Evolutionary conservation across 2,329 filamentous ascomycete genomes (phyloP).

Genomic region (Penicillium sp.): DNA sequence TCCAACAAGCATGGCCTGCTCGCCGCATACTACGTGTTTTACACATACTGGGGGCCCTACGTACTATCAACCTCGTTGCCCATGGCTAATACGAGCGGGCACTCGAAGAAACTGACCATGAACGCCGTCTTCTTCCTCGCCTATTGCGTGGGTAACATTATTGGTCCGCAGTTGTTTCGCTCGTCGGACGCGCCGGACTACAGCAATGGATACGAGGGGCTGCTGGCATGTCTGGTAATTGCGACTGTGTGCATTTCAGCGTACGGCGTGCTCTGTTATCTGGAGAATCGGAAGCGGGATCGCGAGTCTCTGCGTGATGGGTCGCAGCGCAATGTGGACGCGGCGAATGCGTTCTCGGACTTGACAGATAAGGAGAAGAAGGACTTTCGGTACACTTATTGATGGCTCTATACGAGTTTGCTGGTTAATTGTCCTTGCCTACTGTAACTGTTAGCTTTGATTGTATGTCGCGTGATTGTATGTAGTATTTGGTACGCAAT

Average conservation of each 20-base stretch:
- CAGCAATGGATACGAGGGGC: conserved; percentile 21
- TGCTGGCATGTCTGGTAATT: conserved; percentile 19
- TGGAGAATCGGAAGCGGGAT: conserved; percentile 21
- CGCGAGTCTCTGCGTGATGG: conserved; percentile 11
- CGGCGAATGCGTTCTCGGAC: conserved; percentile 20
- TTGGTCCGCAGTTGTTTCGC: conserved; percentile 41
- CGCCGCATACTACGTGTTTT: too few species aligned
- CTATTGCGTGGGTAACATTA: conserved; percentile 38
- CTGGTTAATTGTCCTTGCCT: not conserved
- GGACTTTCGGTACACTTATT: conserved; percentile 23
- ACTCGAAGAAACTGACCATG: conserved; percentile 39
- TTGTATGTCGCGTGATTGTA: too few species aligned
- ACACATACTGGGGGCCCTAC: conserved; percentile 37
- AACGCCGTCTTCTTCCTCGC: conserved; percentile 39
- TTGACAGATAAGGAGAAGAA: conserved; percentile 23
- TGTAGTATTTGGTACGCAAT: too few species aligned
- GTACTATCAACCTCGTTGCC: conserved; percentile 27
- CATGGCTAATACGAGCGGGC: conserved; percentile 30
- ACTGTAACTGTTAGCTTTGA: too few species aligned
- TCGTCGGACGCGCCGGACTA: conserved; percentile 37
- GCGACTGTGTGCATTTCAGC: conserved; percentile 18
- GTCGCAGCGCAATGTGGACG: too few species aligned
- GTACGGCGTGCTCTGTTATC: conserved; percentile 20
- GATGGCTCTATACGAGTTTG: conserved; percentile 14
- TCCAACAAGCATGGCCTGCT: too few species aligned